Percentiles rank a stretch among this genome's conserved stretches.
Conservation (phyloP, 1,139 yeast genomes). For the Nadsonia commutata region DNA sequence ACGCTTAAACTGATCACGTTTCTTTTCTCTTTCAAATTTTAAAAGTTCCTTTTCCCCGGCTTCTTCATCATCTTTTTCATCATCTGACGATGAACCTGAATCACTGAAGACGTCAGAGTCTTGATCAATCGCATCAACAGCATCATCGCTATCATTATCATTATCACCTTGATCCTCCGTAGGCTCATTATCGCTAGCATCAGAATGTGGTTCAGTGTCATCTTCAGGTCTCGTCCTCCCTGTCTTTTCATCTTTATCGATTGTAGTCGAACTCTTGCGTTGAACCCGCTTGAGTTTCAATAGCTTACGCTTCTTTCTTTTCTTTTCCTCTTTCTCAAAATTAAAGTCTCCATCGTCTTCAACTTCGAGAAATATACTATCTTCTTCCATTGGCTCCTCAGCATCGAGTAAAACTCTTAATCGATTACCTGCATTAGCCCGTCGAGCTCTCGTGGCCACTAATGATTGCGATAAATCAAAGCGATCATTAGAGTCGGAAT, state of each 20-base stretch:
- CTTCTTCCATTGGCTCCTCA: conserved; percentile 36
- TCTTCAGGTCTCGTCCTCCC: neutral
- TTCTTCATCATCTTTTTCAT: conserved; percentile 11
- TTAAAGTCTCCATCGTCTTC: conserved; percentile 72
- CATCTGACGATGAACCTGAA: conserved; percentile 4
- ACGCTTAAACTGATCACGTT: conserved; percentile 4
- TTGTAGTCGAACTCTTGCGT: conserved; percentile 1
- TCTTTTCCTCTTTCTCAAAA: conserved; percentile 21
- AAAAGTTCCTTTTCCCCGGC: conserved; percentile 10
- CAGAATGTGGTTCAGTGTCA: neutral
- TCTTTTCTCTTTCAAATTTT: conserved; percentile 5
- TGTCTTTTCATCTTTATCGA: conserved; percentile 2
- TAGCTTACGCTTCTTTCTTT: conserved; percentile 11
- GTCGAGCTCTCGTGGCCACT: conserved; percentile 54
- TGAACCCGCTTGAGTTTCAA: conserved; percentile 5
- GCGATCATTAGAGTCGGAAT: conserved; percentile 24
- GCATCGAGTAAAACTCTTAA: conserved; percentile 58
- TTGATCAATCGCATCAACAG: neutral
- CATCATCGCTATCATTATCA: neutral
- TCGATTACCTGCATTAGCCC: conserved; percentile 86
- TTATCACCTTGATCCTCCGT: neutral
- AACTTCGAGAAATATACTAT: conserved; percentile 66
- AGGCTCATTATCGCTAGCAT: neutral
- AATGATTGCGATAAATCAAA: conserved; percentile 20
- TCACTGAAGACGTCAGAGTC: conserved; percentile 6